Percentiles rank a stretch among this genome's conserved stretches.
Conservation (phyloP, 352 stramenopile species). For the Pythium utonaiense region DNA sequence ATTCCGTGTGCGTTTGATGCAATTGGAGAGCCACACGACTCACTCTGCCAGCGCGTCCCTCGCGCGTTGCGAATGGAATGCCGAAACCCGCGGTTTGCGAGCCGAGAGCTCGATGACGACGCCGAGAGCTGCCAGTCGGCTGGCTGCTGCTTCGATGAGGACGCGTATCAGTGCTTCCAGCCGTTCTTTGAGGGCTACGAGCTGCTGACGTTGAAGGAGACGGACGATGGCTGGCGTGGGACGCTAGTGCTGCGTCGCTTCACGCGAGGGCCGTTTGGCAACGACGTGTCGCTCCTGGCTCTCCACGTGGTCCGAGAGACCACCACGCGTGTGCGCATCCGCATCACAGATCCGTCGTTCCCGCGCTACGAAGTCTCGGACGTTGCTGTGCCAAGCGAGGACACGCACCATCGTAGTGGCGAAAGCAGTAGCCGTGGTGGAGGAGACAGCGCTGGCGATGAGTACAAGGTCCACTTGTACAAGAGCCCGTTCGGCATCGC, state of each 20-base stretch:
- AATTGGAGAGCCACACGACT: constrained; percentile 10
- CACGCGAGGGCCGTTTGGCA: constrained; percentile 63
- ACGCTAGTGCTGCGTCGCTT: constrained; percentile 46
- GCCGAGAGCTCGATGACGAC: constrained; percentile 23
- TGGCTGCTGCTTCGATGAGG: constrained; percentile 75
- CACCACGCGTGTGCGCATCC: constrained; percentile 50
- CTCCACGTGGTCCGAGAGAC: constrained; percentile 65
- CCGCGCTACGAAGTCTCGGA: constrained; percentile 64
- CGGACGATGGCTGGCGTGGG: constrained; percentile 43
- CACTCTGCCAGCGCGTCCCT: constrained; percentile 35
- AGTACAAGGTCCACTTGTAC: constrained; percentile 63
- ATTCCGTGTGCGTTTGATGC: constrained; percentile 64
- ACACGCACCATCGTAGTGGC: too few species aligned
- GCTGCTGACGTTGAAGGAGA: constrained; percentile 58
- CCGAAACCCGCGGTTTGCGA: constrained; percentile 65
- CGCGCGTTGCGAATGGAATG: constrained; percentile 54
- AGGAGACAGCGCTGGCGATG: background rate
- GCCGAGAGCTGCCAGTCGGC: constrained; percentile 35
- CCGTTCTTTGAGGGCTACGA: constrained; percentile 65
- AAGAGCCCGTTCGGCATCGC: constrained; percentile 67
- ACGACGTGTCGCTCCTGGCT: constrained; percentile 59
- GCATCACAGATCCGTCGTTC: constrained; percentile 78
- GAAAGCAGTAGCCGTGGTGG: too few species aligned
- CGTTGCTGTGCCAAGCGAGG: background rate
- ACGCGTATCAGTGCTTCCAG: constrained; percentile 54